Evolutionary conservation across 176 grass and related monocot genomes (phyloP).

Genomic region (Neostapfia colusana): DNA sequence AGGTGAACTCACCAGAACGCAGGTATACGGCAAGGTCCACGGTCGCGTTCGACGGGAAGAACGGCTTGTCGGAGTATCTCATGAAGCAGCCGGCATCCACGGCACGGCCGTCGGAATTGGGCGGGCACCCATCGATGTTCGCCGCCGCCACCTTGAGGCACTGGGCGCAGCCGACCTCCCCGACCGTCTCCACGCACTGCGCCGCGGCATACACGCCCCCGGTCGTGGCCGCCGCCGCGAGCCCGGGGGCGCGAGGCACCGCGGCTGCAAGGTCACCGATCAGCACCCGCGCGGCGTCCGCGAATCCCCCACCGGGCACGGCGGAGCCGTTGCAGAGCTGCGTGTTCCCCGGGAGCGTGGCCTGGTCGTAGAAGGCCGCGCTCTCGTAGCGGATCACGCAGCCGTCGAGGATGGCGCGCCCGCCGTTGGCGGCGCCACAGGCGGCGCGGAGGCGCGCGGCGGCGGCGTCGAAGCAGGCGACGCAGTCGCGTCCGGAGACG

Average conservation of each 20-base stretch:
- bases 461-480: slow-evolving; percentile 59
- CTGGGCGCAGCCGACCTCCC: slow-evolving; percentile 49
- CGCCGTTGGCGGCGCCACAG: slow-evolving; percentile 58
- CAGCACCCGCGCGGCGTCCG: slow-evolving; percentile 36
- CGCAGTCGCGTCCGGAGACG: slow-evolving; percentile 49
- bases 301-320: slow-evolving; percentile 20
- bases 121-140: too few species aligned
- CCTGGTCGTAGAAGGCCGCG: slow-evolving; percentile 64
- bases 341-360: slow-evolving; percentile 48
- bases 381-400: slow-evolving; percentile 78
- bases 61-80: slow-evolving; percentile 67
- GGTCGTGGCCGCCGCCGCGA: too few species aligned
- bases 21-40: slow-evolving; percentile 56
- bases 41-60: slow-evolving; percentile 68
- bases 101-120: slow-evolving; percentile 55
- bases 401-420: slow-evolving; percentile 68
- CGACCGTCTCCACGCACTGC: slow-evolving; percentile 70
- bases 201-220: slow-evolving; percentile 59
- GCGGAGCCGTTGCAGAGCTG: slow-evolving; percentile 51
- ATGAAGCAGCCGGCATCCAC: slow-evolving; percentile 80
- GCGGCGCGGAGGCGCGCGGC: slow-evolving; percentile 36
- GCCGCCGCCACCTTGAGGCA: too few species aligned
- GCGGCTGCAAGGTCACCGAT: slow-evolving; percentile 44
- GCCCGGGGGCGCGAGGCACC: slow-evolving; percentile 39
- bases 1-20: slow-evolving; percentile 54